Percentiles rank a stretch among this genome's conserved stretches.
These are phyloP conservation scores for Magnolia changhungtana DNA, from an alignment of 164 flowering plant genomes.

Conservation along the genomic window DNA sequence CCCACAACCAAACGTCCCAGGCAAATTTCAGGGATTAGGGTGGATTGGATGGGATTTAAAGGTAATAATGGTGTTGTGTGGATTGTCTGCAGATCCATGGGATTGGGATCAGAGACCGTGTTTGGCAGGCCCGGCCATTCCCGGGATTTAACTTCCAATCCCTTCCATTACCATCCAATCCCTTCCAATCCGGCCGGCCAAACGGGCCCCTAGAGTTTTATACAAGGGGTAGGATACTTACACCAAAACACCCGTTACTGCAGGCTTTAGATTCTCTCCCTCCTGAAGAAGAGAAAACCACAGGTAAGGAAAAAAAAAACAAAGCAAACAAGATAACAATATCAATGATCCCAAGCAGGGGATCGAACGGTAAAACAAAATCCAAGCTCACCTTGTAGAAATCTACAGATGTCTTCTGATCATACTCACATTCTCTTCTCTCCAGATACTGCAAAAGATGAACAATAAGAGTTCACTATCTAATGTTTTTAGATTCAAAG, in stretches of 20 bases:
- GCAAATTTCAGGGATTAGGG: too few species aligned
- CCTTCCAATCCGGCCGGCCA: too few species aligned
- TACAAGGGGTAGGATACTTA: constrained; percentile 34
- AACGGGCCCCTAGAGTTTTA: not conserved
- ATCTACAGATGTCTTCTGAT: constrained; percentile 65
- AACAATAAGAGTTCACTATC: not conserved
- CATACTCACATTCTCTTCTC: constrained; percentile 93
- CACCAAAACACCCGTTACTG: constrained; percentile 73
- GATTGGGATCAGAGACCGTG: too few species aligned
- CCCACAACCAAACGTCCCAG: too few species aligned
- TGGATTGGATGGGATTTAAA: too few species aligned
- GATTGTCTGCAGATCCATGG: too few species aligned
- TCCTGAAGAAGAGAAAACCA: constrained; percentile 42
- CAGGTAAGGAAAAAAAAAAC: constrained; percentile 1
- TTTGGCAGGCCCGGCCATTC: too few species aligned
- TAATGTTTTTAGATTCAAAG: not conserved
- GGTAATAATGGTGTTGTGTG: too few species aligned
- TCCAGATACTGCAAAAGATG: constrained; percentile 72
- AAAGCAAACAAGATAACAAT: not conserved
- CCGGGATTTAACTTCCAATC: too few species aligned
- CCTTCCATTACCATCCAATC: too few species aligned
- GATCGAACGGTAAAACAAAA: not conserved
- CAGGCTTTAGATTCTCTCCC: constrained; percentile 50
- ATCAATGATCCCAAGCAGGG: not conserved
- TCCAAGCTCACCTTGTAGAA: constrained; percentile 64